Percentiles rank a stretch among this genome's conserved stretches.
Evolutionary conservation across 371 early-diverging fungal species (phyloP).

Genomic region (Capillidium heterosporum): DNA sequence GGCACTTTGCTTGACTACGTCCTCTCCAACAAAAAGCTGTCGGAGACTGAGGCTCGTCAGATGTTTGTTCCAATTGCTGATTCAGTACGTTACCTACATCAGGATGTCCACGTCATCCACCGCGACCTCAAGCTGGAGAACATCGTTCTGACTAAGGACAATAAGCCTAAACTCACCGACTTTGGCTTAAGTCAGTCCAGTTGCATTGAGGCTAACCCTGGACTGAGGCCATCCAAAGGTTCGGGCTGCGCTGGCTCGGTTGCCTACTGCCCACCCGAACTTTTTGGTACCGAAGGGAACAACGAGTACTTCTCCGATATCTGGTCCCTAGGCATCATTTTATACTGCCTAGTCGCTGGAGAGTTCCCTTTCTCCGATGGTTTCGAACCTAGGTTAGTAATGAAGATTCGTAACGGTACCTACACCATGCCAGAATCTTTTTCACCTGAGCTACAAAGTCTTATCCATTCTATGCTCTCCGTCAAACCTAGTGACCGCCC

Average conservation of each 20-base stretch:
- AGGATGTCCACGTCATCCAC: constrained; percentile 51
- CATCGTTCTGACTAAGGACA: constrained; percentile 33
- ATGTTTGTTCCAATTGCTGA: constrained; percentile 48
- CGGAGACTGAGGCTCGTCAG: constrained; percentile 21
- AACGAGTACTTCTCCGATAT: constrained; percentile 27
- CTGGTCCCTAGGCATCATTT: constrained; percentile 66
- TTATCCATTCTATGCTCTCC: background rate
- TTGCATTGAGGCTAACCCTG: background rate
- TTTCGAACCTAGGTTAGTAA: constrained; percentile 1
- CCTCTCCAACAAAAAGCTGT: constrained; percentile 7
- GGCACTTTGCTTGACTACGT: constrained; percentile 23
- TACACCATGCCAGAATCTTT: background rate
- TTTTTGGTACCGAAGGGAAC: constrained; percentile 16
- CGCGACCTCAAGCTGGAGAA: constrained; percentile 92
- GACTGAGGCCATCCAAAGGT: background rate
- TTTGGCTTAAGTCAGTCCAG: constrained; percentile 46
- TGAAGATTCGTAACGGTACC: background rate
- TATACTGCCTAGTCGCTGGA: constrained; percentile 53
- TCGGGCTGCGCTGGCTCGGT: constrained; percentile 42
- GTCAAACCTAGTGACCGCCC: background rate
- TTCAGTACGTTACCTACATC: constrained; percentile 67
- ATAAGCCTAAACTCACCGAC: constrained; percentile 61
- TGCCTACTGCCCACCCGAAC: constrained; percentile 66
- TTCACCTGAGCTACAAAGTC: background rate
- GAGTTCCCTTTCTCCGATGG: constrained; percentile 37